These are phyloP conservation scores for Mucor saturninus DNA, from an alignment of 371 early-diverging fungal genomes.

Conservation along the genomic window DNA sequence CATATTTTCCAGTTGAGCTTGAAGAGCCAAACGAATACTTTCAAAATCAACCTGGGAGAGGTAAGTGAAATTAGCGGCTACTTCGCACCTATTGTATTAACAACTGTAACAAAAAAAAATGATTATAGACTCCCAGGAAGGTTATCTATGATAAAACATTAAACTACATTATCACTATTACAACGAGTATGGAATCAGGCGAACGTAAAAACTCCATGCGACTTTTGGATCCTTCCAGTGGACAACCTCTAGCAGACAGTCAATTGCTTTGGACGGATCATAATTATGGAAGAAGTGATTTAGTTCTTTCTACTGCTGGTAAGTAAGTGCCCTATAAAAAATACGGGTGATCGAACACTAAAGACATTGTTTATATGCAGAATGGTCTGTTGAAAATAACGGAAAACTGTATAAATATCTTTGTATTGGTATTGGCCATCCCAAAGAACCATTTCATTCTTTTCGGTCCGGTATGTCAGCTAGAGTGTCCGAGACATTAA, in stretches of 20 bases:
- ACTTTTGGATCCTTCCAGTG: conserved; percentile 26
- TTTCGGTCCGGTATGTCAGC: conserved; percentile 19
- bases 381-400: conserved; percentile 40
- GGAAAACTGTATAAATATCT: conserved; percentile 39
- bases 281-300: conserved; percentile 19
- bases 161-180: conserved; percentile 21
- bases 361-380: conserved; percentile 9
- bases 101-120: not conserved
- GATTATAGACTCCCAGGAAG: conserved; percentile 28
- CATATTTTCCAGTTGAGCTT: conserved; percentile 21
- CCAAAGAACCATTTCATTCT: conserved; percentile 20
- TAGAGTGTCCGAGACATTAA: conserved; percentile 17
- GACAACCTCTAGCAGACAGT: conserved; percentile 19
- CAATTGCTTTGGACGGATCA: conserved; percentile 17
- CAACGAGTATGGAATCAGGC: conserved; percentile 10
- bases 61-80: conserved; percentile 11
- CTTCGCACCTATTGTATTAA: not conserved
- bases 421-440: conserved; percentile 45
- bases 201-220: conserved; percentile 23
- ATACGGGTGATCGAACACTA: no score
- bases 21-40: conserved; percentile 11
- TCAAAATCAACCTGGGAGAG: conserved; percentile 29
- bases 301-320: conserved; percentile 34
- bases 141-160: conserved; percentile 22
- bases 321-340: not conserved